A percentile compares a stretch with the other conserved stretches of the same genome.
These are phyloP conservation scores for Apophysomyces elegans DNA, from an alignment of 371 early-diverging fungal genomes.

Conservation along the genomic window DNA sequence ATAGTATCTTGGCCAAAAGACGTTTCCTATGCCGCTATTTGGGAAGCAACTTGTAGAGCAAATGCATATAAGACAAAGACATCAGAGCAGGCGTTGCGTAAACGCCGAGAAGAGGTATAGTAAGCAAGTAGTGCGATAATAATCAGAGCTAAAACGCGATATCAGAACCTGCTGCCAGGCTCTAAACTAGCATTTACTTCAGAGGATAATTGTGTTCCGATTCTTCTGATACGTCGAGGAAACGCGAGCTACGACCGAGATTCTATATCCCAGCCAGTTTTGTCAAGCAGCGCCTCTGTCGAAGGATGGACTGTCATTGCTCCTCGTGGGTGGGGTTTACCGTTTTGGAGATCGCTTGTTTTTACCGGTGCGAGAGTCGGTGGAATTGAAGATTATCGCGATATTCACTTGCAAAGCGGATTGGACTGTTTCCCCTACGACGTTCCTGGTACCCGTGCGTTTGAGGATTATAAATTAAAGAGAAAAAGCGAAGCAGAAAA, in stretches of 20 bases:
- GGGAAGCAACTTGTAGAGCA: conserved; percentile 60
- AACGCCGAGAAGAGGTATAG: conserved; percentile 63
- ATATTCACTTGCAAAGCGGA: conserved; percentile 64
- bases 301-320: conserved; percentile 86
- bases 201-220: conserved; percentile 71
- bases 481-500: conserved; percentile 37
- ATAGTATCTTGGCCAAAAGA: conserved; percentile 66
- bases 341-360: conserved; percentile 87
- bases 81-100: conserved; percentile 70
- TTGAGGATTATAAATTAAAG: conserved; percentile 28
- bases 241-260: conserved; percentile 8
- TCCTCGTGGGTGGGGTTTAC: conserved; percentile 82
- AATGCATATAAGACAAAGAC: conserved; percentile 42
- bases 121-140: not conserved
- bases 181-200: conserved; percentile 57
- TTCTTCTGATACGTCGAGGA: conserved; percentile 82
- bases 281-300: conserved; percentile 12
- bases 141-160: not conserved
- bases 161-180: conserved; percentile 62
- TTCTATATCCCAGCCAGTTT: not conserved
- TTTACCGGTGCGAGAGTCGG: conserved; percentile 90
- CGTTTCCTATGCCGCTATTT: conserved; percentile 59
- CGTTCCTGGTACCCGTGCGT: conserved; percentile 61
- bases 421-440: conserved; percentile 64
- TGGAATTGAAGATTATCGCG: conserved; percentile 59